phyloP scores from a whole-genome alignment of 1,284 basidiomycete species.

The Trametes pubescens region DNA sequence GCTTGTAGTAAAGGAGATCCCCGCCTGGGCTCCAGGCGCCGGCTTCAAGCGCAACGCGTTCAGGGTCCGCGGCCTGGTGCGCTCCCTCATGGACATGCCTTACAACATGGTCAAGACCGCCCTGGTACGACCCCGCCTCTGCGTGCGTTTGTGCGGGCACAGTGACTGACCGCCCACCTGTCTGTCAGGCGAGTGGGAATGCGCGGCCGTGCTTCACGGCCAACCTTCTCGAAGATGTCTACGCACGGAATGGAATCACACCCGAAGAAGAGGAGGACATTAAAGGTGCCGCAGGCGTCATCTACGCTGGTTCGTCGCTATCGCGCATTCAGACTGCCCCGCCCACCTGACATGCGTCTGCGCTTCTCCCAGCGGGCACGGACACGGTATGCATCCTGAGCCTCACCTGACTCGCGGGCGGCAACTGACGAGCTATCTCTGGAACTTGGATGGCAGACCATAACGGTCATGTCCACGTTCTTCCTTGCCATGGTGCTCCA shows the following conservation, averaged over 20 bases:
- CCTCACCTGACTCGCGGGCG: constrained; percentile 3
- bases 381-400: constrained; percentile 41
- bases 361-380: constrained; percentile 38
- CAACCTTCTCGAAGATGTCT: constrained; percentile 51
- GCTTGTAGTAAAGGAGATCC: constrained; percentile 52
- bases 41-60: constrained; percentile 62
- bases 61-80: constrained; percentile 45
- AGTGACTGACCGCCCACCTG: constrained; percentile 8
- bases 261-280: constrained; percentile 59
- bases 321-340: background rate
- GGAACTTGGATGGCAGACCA: constrained; percentile 47
- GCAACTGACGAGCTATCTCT: background rate
- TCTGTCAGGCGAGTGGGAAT: constrained; percentile 47
- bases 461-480: constrained; percentile 54
- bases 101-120: constrained; percentile 60
- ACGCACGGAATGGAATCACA: constrained; percentile 26
- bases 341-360: constrained; percentile 6
- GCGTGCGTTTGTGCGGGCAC: constrained; percentile 1
- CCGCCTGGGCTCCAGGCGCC: constrained; percentile 63
- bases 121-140: constrained; percentile 48
- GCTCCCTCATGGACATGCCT: constrained; percentile 56
- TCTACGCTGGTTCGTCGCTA: constrained; percentile 51
- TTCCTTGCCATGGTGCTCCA: constrained; percentile 59
- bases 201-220: constrained; percentile 61
- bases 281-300: constrained; percentile 61